A percentile compares a stretch with the other conserved stretches of the same genome.
Conservation (phyloP, 2,329 filamentous ascomycete genomes). For the Cladosporium cucumerinum region DNA sequence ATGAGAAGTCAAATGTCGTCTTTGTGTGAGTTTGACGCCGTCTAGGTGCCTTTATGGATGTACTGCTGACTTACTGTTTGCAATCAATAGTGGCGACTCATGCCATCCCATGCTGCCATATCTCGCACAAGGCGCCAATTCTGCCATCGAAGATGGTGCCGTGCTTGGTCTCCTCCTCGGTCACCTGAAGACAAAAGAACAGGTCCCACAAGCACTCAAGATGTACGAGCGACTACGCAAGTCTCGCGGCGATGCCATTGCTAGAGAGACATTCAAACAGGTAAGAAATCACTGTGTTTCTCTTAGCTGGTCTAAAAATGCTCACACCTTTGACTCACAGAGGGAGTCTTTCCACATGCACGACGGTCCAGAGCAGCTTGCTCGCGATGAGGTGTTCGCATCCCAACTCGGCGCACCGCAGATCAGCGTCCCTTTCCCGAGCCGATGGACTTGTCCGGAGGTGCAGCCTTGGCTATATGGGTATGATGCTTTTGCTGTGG, state of each 20-base stretch:
- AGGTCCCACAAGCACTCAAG: conserved; percentile 37
- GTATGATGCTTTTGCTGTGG: conserved; percentile 57
- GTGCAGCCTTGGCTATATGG: conserved; percentile 61
- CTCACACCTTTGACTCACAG: conserved; percentile 33
- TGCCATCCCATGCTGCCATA: conserved; percentile 64
- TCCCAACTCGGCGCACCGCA: conserved; percentile 51
- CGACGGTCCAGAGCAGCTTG: conserved; percentile 53
- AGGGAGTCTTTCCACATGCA: conserved; percentile 37
- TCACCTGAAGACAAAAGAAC: conserved; percentile 40
- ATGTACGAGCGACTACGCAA: conserved; percentile 46
- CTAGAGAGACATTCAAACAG: conserved; percentile 53
- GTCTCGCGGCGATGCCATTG: conserved; percentile 50
- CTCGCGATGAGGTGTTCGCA: conserved; percentile 55
- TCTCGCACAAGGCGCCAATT: conserved; percentile 64
- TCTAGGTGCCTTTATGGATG: background rate
- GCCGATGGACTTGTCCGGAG: conserved; percentile 51
- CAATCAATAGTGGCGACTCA: conserved; percentile 47
- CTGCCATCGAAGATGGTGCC: conserved; percentile 63
- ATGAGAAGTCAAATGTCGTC: conserved; percentile 46
- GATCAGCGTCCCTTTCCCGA: conserved; percentile 57
- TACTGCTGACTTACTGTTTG: conserved; percentile 12
- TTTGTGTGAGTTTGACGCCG: conserved; percentile 19
- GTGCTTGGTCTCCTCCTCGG: conserved; percentile 49
- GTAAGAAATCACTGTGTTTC: background rate
- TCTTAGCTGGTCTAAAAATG: background rate